Base-by-base conservation (phyloP, 1,139 yeast genomes). In the Scheffersomyces lignicola region DNA sequence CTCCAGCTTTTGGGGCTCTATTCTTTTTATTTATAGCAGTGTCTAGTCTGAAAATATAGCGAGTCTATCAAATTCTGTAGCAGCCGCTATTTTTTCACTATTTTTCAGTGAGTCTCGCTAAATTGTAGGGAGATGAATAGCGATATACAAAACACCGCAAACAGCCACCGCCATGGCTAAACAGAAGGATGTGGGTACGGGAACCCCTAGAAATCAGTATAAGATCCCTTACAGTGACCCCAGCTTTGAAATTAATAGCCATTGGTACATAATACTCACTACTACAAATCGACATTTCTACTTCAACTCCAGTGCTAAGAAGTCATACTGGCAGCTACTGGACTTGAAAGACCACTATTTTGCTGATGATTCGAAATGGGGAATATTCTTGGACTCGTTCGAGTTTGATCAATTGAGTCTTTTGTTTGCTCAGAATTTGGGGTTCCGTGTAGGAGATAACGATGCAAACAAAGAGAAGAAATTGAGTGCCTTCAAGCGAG, bases 291-390 rank as follows among this genome's bases (percentile, higher is more conserved):
- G 39, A 14, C 73, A 66, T 42, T 66, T 64, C 39, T 66, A 65
- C 47, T 65, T 51, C 40, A 54, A 63, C 41, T 34, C 40, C 9
- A 29, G 20, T 1, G 40, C 47, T 12, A 42, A 43, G 18, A 24
- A 35, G 15, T 54, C 69, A 4, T 61, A 50, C 34, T 66, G 73
- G 73, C 70, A 64, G 45, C 43, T 65, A 26, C 33, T 47, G 21
- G 69, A 65, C 32, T 25, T 62, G 13, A 42, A 41, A 15, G 40
- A 39, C 8, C 34, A 30, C 6, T 44, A 45, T 35, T 44, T 35
- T n/a, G 50, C 51, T 25, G 36, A 49, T 40, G 49, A 49, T 12
- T 38, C 31, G 26, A 46, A 37, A 51, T 24, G 56, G 29, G 14
- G 10, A 10, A 5, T 4, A 13, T 26, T 26, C 11, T 4, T 26